phyloP scores from a whole-genome alignment of 2,329 filamentous ascomycete genomes.

The Aphanoascus verrucosus region DNA sequence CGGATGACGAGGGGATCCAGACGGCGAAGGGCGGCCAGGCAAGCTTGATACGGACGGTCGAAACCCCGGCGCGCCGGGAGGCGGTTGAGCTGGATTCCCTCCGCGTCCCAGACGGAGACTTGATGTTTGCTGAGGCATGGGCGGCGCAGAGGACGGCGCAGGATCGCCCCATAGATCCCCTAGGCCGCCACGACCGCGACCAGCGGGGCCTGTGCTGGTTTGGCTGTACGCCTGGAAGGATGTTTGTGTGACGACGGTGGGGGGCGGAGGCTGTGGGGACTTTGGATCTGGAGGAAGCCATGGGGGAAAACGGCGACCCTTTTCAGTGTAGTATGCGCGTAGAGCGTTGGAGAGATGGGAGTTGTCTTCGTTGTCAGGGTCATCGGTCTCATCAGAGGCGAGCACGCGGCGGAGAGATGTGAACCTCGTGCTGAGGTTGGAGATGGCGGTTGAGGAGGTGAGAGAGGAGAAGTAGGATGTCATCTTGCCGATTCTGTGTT shows the following conservation, averaged over 20 bases:
- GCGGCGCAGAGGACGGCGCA: conserved; percentile 21
- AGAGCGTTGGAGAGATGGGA: conserved; percentile 91
- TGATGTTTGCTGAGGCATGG: conserved; percentile 25
- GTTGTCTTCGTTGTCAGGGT: conserved; percentile 58
- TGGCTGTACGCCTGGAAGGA: conserved; percentile 36
- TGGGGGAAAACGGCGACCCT: conserved; percentile 64
- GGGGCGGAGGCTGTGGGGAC: conserved; percentile 38
- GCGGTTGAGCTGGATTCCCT: conserved; percentile 1
- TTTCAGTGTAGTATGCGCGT: conserved; percentile 84
- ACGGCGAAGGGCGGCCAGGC: conserved; percentile 12
- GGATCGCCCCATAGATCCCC: conserved; percentile 50
- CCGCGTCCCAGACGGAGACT: conserved; percentile 31
- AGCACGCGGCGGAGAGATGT: conserved; percentile 45
- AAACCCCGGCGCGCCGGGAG: not conserved
- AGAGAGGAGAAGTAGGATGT: conserved; percentile 70
- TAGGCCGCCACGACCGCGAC: conserved; percentile 38
- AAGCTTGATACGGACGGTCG: conserved; percentile 16
- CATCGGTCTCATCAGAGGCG: conserved; percentile 33
- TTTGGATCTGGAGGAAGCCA: conserved; percentile 93
- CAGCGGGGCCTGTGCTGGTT: conserved; percentile 26
- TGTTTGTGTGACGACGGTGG: conserved; percentile 41
- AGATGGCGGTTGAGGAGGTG: conserved; percentile 34
- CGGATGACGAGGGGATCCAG: conserved; percentile 4
- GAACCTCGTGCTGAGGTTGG: conserved; percentile 47
- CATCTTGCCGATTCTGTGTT: conserved; percentile 41